Evolutionary conservation across 805 yeast species (phyloP).

Genomic region (Ogataea paradorogensis): DNA sequence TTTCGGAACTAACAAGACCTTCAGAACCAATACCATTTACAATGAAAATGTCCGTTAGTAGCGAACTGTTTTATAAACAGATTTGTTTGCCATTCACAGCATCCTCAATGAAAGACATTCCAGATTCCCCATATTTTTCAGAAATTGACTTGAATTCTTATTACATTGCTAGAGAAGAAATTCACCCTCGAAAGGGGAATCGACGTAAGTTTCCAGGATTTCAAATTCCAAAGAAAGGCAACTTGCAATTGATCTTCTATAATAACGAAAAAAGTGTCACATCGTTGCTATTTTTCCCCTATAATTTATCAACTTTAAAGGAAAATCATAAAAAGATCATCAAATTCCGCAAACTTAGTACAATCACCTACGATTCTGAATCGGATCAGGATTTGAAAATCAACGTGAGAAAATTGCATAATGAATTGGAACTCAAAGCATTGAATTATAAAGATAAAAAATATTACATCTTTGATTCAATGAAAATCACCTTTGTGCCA

Average conservation of each 20-base stretch:
- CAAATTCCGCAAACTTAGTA: slow-evolving; percentile 23
- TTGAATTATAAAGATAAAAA: slow-evolving; percentile 25
- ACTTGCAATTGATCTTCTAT: slow-evolving; percentile 30
- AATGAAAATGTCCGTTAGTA: slow-evolving; percentile 26
- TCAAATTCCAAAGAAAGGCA: slow-evolving; percentile 26
- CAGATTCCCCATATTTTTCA: slow-evolving; percentile 33
- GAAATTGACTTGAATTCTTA: slow-evolving; percentile 28
- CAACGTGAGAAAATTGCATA: slow-evolving; percentile 18
- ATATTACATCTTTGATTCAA: slow-evolving; percentile 30
- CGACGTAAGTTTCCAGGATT: slow-evolving; percentile 32
- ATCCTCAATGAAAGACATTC: slow-evolving; percentile 16
- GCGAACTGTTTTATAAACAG: slow-evolving; percentile 10
- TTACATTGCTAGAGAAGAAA: slow-evolving; percentile 22
- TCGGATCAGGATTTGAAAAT: slow-evolving; percentile 7
- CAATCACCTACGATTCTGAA: slow-evolving; percentile 22
- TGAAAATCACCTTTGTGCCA: slow-evolving; percentile 30
- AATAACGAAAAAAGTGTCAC: slow-evolving; percentile 30
- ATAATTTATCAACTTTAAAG: slow-evolving; percentile 23
- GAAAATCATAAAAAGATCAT: slow-evolving; percentile 29
- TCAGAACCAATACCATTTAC: slow-evolving; percentile 26
- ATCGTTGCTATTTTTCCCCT: slow-evolving; percentile 27
- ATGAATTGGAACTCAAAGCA: slow-evolving; percentile 30
- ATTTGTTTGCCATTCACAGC: slow-evolving; percentile 26
- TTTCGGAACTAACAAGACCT: slow-evolving; percentile 20
- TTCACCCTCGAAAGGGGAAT: slow-evolving; percentile 2